Base-by-base conservation (phyloP, 176 grass and related monocot genomes). In the Cenchrus purpureus region DNA sequence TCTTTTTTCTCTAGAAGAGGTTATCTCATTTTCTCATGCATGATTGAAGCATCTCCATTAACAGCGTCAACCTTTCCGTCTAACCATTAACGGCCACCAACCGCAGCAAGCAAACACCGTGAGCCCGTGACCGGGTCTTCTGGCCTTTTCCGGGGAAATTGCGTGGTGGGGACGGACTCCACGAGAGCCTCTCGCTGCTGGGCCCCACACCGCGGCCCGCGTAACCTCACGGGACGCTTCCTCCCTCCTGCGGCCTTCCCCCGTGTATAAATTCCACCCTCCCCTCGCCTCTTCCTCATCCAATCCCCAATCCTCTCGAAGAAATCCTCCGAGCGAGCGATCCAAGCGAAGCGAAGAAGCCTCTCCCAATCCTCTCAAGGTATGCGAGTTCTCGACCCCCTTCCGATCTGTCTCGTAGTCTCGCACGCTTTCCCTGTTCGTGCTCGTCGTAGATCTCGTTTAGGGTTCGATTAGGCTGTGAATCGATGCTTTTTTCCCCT, bases 141-240 rank as follows among this genome's bases (percentile, higher is more conserved):
- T 8, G 31, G 22, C 15, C 4, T 42, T 74, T 55, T 20, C 19
- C 16, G 25, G 10, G 14, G 12, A 11, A 37, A 62, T 66, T 76
- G 62, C 62, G 77, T 40, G 82, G 87, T 63, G 63, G 53, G 15
- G 71, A 74, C 63, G 77, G 51, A 42, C 55, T 65, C 74, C 79
- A 71, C 79, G 79, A 81, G 17, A 14, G 68, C 82, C 68, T 59
- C 75, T 45, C 66, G 17, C 37, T 12, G 8, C 31, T 22, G 58
- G 61, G 32, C 50, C 73, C 62, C 61, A 56, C 73, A 17, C 9
- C 62, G 16, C 42, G 53, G 72, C 25, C 25, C 25, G 25, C 86
- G 71, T 70, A 7, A 3, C 65, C 15, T 56, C 57, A 57, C 87
- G 76, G 84, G 76, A 79, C 42, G 65, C 80, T 48, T 49, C 20